These are phyloP conservation scores for Colletotrichum sansevieriae DNA, from an alignment of 2,329 filamentous ascomycete genomes.

Conservation along the genomic window DNA sequence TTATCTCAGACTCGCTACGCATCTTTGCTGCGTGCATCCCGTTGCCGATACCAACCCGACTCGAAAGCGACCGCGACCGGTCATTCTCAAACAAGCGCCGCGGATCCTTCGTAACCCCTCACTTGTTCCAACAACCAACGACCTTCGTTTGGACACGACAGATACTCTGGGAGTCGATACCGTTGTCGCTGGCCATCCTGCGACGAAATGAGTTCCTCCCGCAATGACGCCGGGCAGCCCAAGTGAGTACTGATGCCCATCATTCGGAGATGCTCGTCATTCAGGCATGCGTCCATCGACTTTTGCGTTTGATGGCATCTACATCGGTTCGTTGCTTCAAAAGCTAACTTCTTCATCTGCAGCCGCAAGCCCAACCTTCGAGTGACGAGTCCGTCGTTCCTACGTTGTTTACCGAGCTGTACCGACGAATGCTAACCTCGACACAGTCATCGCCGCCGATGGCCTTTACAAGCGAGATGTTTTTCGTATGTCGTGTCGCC, in stretches of 20 bases:
- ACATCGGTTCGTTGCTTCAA: not conserved
- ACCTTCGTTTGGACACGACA: slow-evolving; percentile 29
- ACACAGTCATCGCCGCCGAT: slow-evolving; percentile 95
- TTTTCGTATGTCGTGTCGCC: slow-evolving; percentile 78
- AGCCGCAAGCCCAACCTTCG: slow-evolving; percentile 86
- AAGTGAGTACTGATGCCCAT: slow-evolving; percentile 47
- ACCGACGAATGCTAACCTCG: slow-evolving; percentile 52
- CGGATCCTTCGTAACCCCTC: slow-evolving; percentile 30
- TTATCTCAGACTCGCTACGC: slow-evolving; percentile 28
- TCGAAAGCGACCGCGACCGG: slow-evolving; percentile 24
- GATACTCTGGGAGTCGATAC: slow-evolving; percentile 38
- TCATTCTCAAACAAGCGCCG: slow-evolving; percentile 23
- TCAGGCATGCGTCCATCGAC: not conserved
- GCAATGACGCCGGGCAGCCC: slow-evolving; percentile 53
- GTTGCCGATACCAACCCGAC: slow-evolving; percentile 18
- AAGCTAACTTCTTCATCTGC: slow-evolving; percentile 22
- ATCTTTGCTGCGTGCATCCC: slow-evolving; percentile 23
- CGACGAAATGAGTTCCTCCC: slow-evolving; percentile 45
- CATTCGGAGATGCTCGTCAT: not conserved
- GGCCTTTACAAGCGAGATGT: slow-evolving; percentile 99
- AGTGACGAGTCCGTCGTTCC: slow-evolving; percentile 81
- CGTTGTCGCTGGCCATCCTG: slow-evolving; percentile 41
- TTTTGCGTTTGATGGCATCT: not conserved
- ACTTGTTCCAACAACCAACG: slow-evolving; percentile 31
- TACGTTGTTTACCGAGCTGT: slow-evolving; percentile 40